phyloP scores from a whole-genome alignment of 1,139 yeast species.

The Meyerozyma elateridarum region DNA sequence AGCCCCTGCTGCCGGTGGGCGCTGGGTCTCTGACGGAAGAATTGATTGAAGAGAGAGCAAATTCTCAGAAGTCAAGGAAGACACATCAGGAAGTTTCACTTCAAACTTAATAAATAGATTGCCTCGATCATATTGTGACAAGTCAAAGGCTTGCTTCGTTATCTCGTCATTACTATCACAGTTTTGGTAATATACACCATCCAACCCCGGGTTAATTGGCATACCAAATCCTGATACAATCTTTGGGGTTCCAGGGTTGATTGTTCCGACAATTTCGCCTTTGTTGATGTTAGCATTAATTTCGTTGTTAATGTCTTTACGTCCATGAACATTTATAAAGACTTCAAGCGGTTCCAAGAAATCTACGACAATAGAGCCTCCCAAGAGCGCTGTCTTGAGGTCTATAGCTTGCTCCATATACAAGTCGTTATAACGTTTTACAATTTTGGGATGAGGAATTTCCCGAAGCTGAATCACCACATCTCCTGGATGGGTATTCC shows the following conservation, averaged over 20 bases:
- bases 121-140: conserved; percentile 26
- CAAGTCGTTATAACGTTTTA: conserved; percentile 47
- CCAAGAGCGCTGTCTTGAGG: conserved; percentile 49
- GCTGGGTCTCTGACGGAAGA: conserved; percentile 19
- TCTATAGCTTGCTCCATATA: conserved; percentile 44
- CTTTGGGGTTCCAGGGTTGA: conserved; percentile 43
- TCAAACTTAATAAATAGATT: conserved; percentile 40
- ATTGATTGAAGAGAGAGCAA: conserved; percentile 20
- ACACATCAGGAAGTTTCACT: conserved; percentile 30
- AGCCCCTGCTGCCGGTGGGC: too few species aligned
- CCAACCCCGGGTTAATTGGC: conserved; percentile 50
- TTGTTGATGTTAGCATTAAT: conserved; percentile 22
- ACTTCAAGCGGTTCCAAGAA: conserved; percentile 40
- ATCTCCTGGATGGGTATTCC: conserved; percentile 60
- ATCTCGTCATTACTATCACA: conserved; percentile 15
- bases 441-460: conserved; percentile 34
- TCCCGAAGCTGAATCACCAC: conserved; percentile 46
- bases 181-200: conserved; percentile 21
- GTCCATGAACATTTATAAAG: conserved; percentile 36
- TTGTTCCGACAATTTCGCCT: conserved; percentile 47
- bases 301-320: conserved; percentile 18
- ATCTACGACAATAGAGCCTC: conserved; percentile 47
- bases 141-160: conserved; percentile 17
- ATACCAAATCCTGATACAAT: conserved; percentile 50
- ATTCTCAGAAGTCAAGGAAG: conserved; percentile 23